These are phyloP conservation scores for Solanum ossicruentum DNA, from an alignment of 257 asterid species.

Conservation along the genomic window DNA sequence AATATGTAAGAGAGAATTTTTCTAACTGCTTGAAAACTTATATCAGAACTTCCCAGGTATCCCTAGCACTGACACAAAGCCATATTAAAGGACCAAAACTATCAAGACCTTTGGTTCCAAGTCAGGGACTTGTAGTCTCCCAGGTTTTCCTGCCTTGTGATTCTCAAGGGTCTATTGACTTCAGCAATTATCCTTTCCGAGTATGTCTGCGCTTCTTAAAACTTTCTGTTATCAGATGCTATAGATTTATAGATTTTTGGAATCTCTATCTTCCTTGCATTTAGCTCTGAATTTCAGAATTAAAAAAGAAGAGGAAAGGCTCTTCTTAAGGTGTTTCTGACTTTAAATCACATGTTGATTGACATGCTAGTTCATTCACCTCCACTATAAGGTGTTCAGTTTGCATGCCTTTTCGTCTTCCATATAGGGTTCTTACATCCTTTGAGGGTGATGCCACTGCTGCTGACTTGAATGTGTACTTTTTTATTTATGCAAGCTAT, in stretches of 20 bases:
- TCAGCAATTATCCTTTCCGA: slow-evolving; percentile 71
- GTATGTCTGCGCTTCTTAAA: slow-evolving; percentile 34
- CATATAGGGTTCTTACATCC: not conserved
- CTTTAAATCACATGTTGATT: not conserved
- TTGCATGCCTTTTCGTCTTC: not conserved
- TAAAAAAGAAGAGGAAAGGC: not conserved
- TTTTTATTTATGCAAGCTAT: not conserved
- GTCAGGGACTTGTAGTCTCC: slow-evolving; percentile 59
- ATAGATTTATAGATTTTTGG: not conserved
- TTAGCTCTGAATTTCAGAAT: not conserved
- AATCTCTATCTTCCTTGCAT: not conserved
- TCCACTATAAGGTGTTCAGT: not conserved
- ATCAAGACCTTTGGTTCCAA: slow-evolving; percentile 30
- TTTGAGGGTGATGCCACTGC: not conserved
- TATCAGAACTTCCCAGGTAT: slow-evolving; percentile 37
- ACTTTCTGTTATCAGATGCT: not conserved
- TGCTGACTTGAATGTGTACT: not conserved
- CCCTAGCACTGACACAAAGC: slow-evolving; percentile 62
- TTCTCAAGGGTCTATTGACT: slow-evolving; percentile 87
- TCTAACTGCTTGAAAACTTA: not conserved
- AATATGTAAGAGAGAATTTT: not conserved
- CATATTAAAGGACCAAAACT: slow-evolving; percentile 56
- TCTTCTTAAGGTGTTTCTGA: not conserved
- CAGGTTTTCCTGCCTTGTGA: slow-evolving; percentile 86
- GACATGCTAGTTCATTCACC: not conserved